phyloP scores from a whole-genome alignment of 352 stramenopile genomes.

The Blastocystis sp. region DNA sequence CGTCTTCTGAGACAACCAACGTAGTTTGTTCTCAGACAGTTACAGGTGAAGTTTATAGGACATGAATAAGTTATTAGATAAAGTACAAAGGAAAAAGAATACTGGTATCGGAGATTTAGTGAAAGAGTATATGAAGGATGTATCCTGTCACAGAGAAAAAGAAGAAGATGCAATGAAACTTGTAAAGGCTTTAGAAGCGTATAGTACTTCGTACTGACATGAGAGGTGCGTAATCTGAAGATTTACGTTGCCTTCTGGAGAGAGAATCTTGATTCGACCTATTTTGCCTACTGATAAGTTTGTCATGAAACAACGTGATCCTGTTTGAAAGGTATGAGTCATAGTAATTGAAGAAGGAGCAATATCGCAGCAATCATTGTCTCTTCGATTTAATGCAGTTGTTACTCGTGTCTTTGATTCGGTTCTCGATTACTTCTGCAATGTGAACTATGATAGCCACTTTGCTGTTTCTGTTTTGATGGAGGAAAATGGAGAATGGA shows the following conservation, averaged over 20 bases:
- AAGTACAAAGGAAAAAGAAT: conserved; percentile 15
- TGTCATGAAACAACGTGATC: conserved; percentile 29
- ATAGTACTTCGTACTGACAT: neutral
- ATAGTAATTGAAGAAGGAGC: conserved; percentile 37
- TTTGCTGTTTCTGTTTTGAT: conserved; percentile 51
- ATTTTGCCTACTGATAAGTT: conserved; percentile 27
- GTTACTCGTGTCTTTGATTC: conserved; percentile 29
- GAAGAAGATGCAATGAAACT: conserved; percentile 2
- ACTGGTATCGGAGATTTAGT: neutral
- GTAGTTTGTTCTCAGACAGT: neutral
- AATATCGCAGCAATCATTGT: conserved; percentile 45
- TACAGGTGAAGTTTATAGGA: neutral
- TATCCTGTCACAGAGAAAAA: neutral
- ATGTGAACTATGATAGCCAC: conserved; percentile 44
- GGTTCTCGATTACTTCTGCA: conserved; percentile 47
- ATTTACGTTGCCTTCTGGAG: conserved; percentile 20
- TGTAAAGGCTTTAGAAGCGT: neutral
- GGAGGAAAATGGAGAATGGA: conserved; percentile 16
- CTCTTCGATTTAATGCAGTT: conserved; percentile 32
- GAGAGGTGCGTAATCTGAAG: neutral
- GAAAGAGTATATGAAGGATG: conserved; percentile 6
- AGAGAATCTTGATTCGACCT: conserved; percentile 35
- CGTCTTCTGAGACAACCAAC: neutral
- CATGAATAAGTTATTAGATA: neutral
- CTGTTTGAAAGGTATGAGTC: neutral